These are phyloP conservation scores for Durusdinium trenchii DNA, from an alignment of 73 alveolate genomes.

Conservation along the genomic window DNA sequence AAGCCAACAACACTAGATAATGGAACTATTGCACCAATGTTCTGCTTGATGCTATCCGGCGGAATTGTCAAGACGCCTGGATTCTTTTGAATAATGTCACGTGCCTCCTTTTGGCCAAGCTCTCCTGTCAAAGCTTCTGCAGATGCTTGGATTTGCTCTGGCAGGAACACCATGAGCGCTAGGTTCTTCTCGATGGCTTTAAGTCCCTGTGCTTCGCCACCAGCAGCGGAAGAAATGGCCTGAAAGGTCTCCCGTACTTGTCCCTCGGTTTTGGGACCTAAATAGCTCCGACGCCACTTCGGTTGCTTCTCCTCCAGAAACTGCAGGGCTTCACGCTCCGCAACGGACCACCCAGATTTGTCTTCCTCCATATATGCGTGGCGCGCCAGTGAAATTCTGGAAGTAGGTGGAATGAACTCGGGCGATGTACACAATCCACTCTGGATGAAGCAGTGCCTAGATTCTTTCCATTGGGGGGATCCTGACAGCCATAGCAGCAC, in stretches of 20 bases:
- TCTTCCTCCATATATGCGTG: constrained; percentile 15
- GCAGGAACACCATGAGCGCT: constrained; percentile 84
- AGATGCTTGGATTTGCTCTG: constrained; percentile 68
- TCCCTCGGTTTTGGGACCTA: constrained; percentile 77
- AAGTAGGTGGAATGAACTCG: too few species aligned
- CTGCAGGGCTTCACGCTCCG: constrained; percentile 37
- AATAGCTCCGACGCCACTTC: constrained; percentile 81
- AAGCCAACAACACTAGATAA: constrained; percentile 71
- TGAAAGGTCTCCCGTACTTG: constrained; percentile 58
- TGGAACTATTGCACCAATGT: constrained; percentile 62
- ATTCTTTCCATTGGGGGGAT: neutral
- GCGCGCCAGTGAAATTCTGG: neutral
- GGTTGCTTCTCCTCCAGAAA: constrained; percentile 70
- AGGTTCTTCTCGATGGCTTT: constrained; percentile 41
- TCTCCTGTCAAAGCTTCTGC: constrained; percentile 33
- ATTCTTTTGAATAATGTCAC: constrained; percentile 59
- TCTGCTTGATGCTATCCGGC: constrained; percentile 73
- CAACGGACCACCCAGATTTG: constrained; percentile 47
- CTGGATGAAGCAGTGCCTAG: neutral
- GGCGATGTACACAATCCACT: too few species aligned
- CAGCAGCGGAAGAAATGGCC: constrained; percentile 64
- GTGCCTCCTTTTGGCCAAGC: constrained; percentile 55
- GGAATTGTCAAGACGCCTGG: constrained; percentile 92
- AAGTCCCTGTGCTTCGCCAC: constrained; percentile 63
- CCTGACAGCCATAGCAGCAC: neutral